phyloP scores from a whole-genome alignment of 768 basidiomycete genomes.

The Panaeolus cyanescens region DNA sequence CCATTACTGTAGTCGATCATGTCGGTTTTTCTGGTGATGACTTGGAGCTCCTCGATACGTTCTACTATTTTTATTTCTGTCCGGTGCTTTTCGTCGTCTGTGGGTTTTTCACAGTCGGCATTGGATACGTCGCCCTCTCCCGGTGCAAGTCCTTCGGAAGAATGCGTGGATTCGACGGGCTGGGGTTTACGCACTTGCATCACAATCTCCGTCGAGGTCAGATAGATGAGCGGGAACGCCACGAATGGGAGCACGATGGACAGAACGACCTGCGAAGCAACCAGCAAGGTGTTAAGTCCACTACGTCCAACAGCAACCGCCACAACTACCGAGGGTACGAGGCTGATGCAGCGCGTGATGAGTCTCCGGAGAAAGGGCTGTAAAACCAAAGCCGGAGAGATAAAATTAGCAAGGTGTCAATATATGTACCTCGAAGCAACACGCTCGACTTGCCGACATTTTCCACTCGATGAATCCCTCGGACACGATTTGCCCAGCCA shows the following conservation, averaged over 20 bases:
- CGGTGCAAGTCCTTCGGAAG: background rate
- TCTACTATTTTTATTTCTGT: background rate
- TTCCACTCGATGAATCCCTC: constrained; percentile 83
- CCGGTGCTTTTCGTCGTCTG: constrained; percentile 2
- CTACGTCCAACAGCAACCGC: constrained; percentile 64
- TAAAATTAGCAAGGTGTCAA: background rate
- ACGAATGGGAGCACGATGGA: constrained; percentile 77
- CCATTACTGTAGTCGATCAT: constrained; percentile 43
- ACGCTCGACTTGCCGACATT: constrained; percentile 44
- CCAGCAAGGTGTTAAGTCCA: constrained; percentile 70
- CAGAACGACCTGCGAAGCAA: constrained; percentile 76
- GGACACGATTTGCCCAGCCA: constrained; percentile 78
- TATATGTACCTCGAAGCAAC: background rate
- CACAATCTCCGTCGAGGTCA: constrained; percentile 60
- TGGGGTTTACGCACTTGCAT: constrained; percentile 58
- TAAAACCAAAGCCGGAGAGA: constrained; percentile 2
- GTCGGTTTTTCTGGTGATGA: constrained; percentile 14
- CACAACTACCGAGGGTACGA: constrained; percentile 69
- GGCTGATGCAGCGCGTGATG: constrained; percentile 67
- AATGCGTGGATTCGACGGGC: constrained; percentile 1
- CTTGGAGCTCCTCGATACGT: constrained; percentile 4
- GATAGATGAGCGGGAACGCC: constrained; percentile 68
- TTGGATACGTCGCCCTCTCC: background rate
- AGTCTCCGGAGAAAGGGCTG: constrained; percentile 66
- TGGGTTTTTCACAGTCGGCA: background rate